Base-by-base conservation (phyloP, 495 filamentous ascomycete genomes). In the Podospora anserina region DNA sequence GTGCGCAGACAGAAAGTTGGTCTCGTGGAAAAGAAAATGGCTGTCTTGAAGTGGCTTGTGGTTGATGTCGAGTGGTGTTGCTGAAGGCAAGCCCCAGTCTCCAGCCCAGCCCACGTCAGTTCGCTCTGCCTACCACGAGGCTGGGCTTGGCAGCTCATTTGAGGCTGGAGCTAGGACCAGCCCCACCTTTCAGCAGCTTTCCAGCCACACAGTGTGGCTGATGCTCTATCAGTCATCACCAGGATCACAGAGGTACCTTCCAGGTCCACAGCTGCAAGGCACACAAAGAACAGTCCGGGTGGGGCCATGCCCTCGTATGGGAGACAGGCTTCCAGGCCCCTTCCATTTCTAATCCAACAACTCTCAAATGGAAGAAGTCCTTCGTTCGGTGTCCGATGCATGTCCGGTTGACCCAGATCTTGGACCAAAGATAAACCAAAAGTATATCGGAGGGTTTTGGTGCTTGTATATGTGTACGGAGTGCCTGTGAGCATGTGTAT, bases 41-140 rank as follows among this genome's bases (percentile, higher is more conserved):
- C 20, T 23, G 13, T 16, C 58, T 1, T 62, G 26, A 0, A 4
- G 26, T 15, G 19, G 16, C 32, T 23, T 53, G 13, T 28, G 27
- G 27, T 28, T 44, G 26, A 57, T 34, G 16, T 62, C 4, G 61
- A 20, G 65, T 30, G 57, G 66, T 57, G 30, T 67, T 54, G 62
- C 32, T 57, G 20, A 44, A 27, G 65, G 26, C 53, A 30, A 58
- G 28, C 30, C n/a, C 54, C 15, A 58, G 55, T 15, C 55, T 26
- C 55, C 55, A 58, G 53, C 66, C 59, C 66, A 63, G 70, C 70
- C 70, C 70, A 71, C 70, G 70, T 71, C 70, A 71, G 70, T 69
- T 66, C 64, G 70, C 66, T 67, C 70, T 71, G 66, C 67, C 70
- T 71, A 67, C 64, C 61, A 49, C 39, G 13, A 63, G n/a, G 23